Conservation (phyloP, 371 early-diverging fungal genomes). For the Apophysomyces variabilis region DNA sequence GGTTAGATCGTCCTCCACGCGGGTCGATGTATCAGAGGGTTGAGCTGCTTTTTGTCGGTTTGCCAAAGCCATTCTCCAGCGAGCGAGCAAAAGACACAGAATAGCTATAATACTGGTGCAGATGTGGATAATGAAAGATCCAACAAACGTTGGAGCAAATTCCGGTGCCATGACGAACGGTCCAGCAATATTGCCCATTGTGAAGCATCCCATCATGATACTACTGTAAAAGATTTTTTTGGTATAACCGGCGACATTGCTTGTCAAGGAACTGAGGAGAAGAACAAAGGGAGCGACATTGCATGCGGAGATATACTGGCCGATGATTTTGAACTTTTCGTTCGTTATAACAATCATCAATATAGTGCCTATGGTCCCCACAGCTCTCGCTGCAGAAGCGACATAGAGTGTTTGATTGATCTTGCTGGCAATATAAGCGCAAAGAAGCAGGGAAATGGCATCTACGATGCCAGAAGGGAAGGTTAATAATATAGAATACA, state of each 20-base stretch:
- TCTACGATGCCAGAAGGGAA: conserved; percentile 18
- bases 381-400: conserved; percentile 4
- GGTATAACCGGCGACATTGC: conserved; percentile 14
- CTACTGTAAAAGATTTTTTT: conserved; percentile 12
- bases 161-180: conserved; percentile 26
- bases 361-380: conserved; percentile 16
- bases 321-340: conserved; percentile 15
- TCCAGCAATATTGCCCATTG: conserved; percentile 26
- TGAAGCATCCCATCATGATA: conserved; percentile 6
- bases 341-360: conserved; percentile 18
- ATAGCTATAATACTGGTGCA: conserved; percentile 18
- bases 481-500: conserved; percentile 5
- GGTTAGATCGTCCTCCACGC: conserved; percentile 36
- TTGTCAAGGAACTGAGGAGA: conserved; percentile 14
- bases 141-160: conserved; percentile 18
- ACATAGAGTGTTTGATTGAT: conserved; percentile 13
- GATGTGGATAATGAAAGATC: conserved; percentile 24
- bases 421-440: conserved; percentile 5
- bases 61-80: conserved; percentile 29
- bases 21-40: conserved; percentile 16
- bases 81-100: conserved; percentile 17
- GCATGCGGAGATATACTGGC: conserved; percentile 10
- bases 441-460: conserved; percentile 12
- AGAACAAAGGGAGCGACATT: conserved; percentile 18
- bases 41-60: conserved; percentile 22